These are phyloP conservation scores for Dentipellis fragilis DNA, from an alignment of 768 basidiomycete genomes.

Conservation along the genomic window DNA sequence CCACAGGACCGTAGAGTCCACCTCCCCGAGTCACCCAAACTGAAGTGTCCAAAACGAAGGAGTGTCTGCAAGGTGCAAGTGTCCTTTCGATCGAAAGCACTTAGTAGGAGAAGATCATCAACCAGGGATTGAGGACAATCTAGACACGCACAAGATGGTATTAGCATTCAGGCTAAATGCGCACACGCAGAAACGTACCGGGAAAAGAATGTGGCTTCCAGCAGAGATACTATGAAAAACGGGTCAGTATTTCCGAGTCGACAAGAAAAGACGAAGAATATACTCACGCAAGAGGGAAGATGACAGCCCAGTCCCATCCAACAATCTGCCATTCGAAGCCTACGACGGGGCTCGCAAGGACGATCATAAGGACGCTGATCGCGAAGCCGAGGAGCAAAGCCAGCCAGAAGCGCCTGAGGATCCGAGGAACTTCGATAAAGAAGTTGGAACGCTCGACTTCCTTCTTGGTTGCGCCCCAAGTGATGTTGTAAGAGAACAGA, in stretches of 20 bases:
- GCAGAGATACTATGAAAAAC: slow-evolving; percentile 42
- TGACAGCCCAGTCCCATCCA: slow-evolving; percentile 59
- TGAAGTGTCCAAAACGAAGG: too few species aligned
- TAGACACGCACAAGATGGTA: slow-evolving; percentile 15
- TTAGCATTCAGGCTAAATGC: slow-evolving; percentile 16
- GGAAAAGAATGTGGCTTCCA: slow-evolving; percentile 62
- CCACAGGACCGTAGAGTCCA: too few species aligned
- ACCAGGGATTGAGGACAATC: slow-evolving; percentile 82
- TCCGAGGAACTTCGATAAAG: slow-evolving; percentile 82
- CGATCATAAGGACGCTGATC: slow-evolving; percentile 40
- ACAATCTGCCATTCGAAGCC: slow-evolving; percentile 58
- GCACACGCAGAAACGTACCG: slow-evolving; percentile 28
- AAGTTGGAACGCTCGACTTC: slow-evolving; percentile 85
- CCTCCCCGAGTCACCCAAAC: too few species aligned
- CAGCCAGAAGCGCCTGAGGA: slow-evolving; percentile 70
- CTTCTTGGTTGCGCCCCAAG: slow-evolving; percentile 59
- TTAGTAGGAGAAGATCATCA: slow-evolving; percentile 73
- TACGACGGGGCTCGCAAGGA: slow-evolving; percentile 46
- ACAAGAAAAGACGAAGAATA: slow-evolving; percentile 4
- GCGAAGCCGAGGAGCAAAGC: slow-evolving; percentile 46
- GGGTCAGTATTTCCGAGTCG: background rate
- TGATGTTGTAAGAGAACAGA: slow-evolving; percentile 47
- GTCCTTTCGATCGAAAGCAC: background rate
- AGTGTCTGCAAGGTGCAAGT: too few species aligned
- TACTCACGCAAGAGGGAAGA: slow-evolving; percentile 62